Evolutionary conservation across 495 filamentous ascomycete genomes (phyloP).

Genomic region (Lophiotrema nucula): DNA sequence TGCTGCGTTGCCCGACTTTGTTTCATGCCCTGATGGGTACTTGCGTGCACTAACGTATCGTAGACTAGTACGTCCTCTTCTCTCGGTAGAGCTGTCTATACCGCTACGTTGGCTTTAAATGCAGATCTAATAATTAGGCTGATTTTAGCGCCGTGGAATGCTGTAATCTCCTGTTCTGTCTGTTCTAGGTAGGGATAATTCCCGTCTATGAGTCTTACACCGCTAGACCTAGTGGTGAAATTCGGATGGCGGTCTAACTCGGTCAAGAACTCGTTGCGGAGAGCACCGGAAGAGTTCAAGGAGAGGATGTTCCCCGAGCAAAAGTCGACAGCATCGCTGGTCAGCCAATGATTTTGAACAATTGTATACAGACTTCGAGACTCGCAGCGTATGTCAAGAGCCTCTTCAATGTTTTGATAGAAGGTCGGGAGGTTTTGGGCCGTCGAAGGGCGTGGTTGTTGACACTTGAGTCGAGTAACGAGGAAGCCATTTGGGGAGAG

Average conservation of each 20-base stretch:
- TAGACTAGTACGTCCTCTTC: constrained; percentile 63
- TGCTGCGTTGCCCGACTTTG: constrained; percentile 1
- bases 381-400: not conserved
- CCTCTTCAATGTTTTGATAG: constrained; percentile 5
- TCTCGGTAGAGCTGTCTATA: constrained; percentile 64
- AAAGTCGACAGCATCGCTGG: constrained; percentile 49
- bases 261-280: constrained; percentile 46
- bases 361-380: not conserved
- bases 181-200: constrained; percentile 62
- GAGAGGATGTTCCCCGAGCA: constrained; percentile 62
- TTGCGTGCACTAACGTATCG: constrained; percentile 28
- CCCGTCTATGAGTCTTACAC: constrained; percentile 64
- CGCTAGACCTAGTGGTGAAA: constrained; percentile 38
- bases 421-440: not conserved
- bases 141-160: constrained; percentile 59
- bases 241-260: not conserved
- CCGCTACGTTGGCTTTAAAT: constrained; percentile 69
- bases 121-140: constrained; percentile 72
- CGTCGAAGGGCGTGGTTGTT: too few relatives aligned
- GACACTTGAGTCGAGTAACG: not conserved
- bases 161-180: constrained; percentile 61
- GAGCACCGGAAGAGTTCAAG: constrained; percentile 44
- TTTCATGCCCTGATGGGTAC: constrained; percentile 22
- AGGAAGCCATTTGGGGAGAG: not conserved
- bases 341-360: not conserved